Conservation (phyloP, 2,329 filamentous ascomycete species). For the Penicillium sp. region DNA sequence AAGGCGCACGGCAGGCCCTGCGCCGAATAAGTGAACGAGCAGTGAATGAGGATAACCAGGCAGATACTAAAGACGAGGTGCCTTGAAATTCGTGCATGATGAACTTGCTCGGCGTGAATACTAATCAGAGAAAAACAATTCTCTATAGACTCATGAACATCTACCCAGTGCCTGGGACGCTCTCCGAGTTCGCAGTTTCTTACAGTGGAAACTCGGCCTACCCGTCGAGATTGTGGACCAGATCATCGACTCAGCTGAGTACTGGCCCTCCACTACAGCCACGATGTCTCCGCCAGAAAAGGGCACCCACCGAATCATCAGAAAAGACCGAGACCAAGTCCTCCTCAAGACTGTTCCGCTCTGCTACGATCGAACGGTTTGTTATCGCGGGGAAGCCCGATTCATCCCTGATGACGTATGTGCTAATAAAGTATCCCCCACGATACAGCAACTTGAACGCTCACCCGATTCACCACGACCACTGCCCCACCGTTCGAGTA, state of each 20-base stretch:
- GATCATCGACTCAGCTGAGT: slow-evolving; percentile 45
- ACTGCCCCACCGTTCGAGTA: slow-evolving; percentile 39
- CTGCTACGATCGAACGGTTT: slow-evolving; percentile 39
- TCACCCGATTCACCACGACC: slow-evolving; percentile 23
- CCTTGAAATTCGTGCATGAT: not conserved
- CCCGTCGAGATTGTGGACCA: slow-evolving; percentile 46
- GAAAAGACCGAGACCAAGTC: slow-evolving; percentile 40
- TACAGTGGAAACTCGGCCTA: slow-evolving; percentile 37
- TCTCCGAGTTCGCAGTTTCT: slow-evolving; percentile 37
- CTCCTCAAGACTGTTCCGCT: slow-evolving; percentile 42
- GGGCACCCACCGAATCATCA: slow-evolving; percentile 24
- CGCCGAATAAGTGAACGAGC: not conserved
- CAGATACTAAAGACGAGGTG: not conserved
- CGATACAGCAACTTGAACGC: slow-evolving; percentile 21
- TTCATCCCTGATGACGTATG: slow-evolving; percentile 14
- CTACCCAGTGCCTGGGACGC: slow-evolving; percentile 40
- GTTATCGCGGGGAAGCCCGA: not conserved
- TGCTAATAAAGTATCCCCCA: slow-evolving; percentile 1
- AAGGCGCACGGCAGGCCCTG: slow-evolving; percentile 2
- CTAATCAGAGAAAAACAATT: not conserved
- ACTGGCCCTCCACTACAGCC: slow-evolving; percentile 35
- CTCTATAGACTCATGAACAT: slow-evolving; percentile 16
- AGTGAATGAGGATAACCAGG: not conserved
- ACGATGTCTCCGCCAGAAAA: slow-evolving; percentile 24
- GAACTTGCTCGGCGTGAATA: not conserved